phyloP scores from a whole-genome alignment of 352 stramenopile genomes.

The Peronospora farinosa region DNA sequence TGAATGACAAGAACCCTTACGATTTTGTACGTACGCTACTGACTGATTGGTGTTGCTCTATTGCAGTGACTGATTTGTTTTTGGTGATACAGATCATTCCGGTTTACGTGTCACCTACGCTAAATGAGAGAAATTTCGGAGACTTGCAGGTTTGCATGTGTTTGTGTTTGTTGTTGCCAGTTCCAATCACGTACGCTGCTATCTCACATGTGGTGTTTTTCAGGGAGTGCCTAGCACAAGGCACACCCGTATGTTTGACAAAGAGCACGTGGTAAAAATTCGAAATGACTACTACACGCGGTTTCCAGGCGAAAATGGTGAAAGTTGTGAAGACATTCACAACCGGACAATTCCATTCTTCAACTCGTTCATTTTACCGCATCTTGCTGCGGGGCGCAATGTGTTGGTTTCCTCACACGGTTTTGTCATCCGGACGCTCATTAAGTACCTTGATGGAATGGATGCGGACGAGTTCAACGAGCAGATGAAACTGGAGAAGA shows the following conservation, averaged over 20 bases:
- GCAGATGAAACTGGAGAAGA: conserved; percentile 83
- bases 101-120: conserved; percentile 68
- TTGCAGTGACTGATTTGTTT: not conserved
- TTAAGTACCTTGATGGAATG: conserved; percentile 80
- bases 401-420: conserved; percentile 76
- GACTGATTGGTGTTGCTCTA: conserved; percentile 3
- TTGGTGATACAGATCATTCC: conserved; percentile 47
- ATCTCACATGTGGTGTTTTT: conserved; percentile 4
- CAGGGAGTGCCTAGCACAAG: conserved; percentile 67
- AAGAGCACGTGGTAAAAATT: conserved; percentile 66
- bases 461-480: conserved; percentile 65
- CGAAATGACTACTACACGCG: conserved; percentile 77
- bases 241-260: conserved; percentile 70
- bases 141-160: conserved; percentile 43
- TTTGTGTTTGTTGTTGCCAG: not conserved
- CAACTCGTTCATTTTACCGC: conserved; percentile 65
- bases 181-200: not conserved
- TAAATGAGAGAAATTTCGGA: conserved; percentile 83
- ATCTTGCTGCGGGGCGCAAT: conserved; percentile 64
- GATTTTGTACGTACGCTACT: conserved; percentile 51
- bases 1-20: conserved; percentile 73
- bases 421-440: conserved; percentile 81
- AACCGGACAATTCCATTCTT: conserved; percentile 75
- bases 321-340: conserved; percentile 78
- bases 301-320: conserved; percentile 71